Percentiles rank a stretch among this genome's conserved stretches.
phyloP scores from a whole-genome alignment of 352 stramenopile genomes.

The Salisapilia sapeloensis region DNA sequence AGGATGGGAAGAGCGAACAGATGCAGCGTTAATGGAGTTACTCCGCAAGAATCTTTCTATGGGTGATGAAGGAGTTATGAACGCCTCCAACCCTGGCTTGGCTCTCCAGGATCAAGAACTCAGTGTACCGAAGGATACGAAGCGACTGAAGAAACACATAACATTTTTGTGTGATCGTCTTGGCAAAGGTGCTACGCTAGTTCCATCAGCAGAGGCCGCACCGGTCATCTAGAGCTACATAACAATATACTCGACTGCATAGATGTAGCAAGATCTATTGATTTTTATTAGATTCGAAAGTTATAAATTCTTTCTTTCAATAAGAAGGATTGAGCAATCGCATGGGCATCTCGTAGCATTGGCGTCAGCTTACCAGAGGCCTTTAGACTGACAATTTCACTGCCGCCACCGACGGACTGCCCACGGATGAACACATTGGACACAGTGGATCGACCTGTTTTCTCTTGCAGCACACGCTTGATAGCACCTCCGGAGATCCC shows the following conservation, averaged over 20 bases:
- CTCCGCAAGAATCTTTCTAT: constrained; percentile 59
- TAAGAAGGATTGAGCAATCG: no score
- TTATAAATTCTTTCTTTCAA: no score
- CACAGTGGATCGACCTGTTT: constrained; percentile 88
- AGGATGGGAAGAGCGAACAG: constrained; percentile 80
- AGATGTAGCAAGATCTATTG: no score
- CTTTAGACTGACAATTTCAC: constrained; percentile 81
- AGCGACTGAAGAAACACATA: constrained; percentile 84
- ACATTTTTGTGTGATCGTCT: constrained; percentile 81
- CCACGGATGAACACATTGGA: constrained; percentile 95
- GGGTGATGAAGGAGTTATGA: no score
- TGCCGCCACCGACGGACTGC: constrained; percentile 86
- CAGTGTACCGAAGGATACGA: constrained; percentile 58
- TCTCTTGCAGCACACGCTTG: constrained; percentile 65
- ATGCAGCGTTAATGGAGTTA: constrained; percentile 74
- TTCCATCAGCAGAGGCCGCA: no score
- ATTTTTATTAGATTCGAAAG: no score
- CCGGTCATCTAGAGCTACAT: no score
- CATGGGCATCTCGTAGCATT: constrained; percentile 51
- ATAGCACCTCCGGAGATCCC: constrained; percentile 55
- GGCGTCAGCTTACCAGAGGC: constrained; percentile 77
- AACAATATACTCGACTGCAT: no score
- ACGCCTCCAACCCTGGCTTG: constrained; percentile 30
- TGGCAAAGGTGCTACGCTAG: constrained; percentile 51
- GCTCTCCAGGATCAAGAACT: constrained; percentile 21